phyloP scores from a whole-genome alignment of 441 rosid species.

The Manihot esculenta region DNA sequence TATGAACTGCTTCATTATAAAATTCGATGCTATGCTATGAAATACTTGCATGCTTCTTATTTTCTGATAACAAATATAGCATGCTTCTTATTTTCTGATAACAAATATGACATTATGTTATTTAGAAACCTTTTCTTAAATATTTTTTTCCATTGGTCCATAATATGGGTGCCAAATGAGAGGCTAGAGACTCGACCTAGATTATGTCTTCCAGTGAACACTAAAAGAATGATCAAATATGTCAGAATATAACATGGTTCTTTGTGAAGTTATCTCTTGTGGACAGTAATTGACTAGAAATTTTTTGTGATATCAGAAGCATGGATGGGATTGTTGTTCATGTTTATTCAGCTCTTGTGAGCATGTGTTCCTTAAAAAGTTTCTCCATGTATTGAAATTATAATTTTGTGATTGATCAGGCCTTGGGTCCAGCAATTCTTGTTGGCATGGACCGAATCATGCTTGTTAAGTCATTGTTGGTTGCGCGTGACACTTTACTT shows the following conservation, averaged over 20 bases:
- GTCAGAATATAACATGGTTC: neutral
- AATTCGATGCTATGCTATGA: neutral
- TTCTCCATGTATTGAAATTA: conserved; percentile 20
- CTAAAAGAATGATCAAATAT: neutral
- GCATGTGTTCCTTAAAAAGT: neutral
- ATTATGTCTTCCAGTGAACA: neutral
- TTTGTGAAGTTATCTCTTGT: no score
- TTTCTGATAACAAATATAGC: neutral
- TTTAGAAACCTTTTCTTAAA: no score
- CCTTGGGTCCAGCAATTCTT: conserved; percentile 42
- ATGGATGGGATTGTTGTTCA: conserved; percentile 8
- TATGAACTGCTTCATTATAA: conserved; percentile 1
- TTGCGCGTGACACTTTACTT: conserved; percentile 59
- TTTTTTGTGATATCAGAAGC: neutral
- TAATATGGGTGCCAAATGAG: neutral
- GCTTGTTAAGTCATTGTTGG: conserved; percentile 66
- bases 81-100: neutral
- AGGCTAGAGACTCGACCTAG: no score
- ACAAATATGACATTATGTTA: neutral
- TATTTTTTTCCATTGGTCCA: no score
- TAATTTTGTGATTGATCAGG: conserved; percentile 44
- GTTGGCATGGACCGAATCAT: conserved; percentile 43
- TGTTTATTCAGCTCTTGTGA: conserved; percentile 12
- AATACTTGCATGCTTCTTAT: neutral
- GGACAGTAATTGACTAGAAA: neutral